These are phyloP conservation scores for Viola odorata DNA, from an alignment of 345 rosid genomes.

Conservation along the genomic window DNA sequence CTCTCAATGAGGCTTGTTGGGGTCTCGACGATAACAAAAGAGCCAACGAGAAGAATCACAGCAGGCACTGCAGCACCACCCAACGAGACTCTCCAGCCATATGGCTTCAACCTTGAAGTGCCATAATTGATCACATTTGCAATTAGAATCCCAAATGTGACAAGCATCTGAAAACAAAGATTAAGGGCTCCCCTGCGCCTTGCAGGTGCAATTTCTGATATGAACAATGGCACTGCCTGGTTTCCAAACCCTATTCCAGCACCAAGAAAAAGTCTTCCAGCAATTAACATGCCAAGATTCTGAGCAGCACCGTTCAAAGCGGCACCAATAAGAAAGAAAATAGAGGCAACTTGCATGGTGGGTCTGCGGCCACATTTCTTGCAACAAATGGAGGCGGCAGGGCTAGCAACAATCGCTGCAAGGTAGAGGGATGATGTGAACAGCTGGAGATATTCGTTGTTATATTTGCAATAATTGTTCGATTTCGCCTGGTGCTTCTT, in stretches of 20 bases:
- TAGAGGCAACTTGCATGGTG: constrained; percentile 65
- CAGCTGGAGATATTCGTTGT: constrained; percentile 51
- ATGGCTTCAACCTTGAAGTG: constrained; percentile 18
- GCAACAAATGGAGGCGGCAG: constrained; percentile 43
- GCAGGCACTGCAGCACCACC: constrained; percentile 67
- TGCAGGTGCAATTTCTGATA: constrained; percentile 31
- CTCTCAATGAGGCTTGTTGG: constrained; percentile 61
- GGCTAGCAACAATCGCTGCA: constrained; percentile 63
- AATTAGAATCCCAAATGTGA: constrained; percentile 20
- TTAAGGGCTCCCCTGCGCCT: constrained; percentile 27
- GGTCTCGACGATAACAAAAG: constrained; percentile 54
- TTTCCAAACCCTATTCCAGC: constrained; percentile 27
- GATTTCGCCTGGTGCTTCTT: constrained; percentile 49
- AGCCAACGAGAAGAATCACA: constrained; percentile 45
- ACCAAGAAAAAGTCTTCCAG: constrained; percentile 18
- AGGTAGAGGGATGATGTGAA: constrained; percentile 35
- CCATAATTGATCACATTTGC: constrained; percentile 23
- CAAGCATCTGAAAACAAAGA: constrained; percentile 25
- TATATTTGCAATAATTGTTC: constrained; percentile 74
- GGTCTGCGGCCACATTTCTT: constrained; percentile 56
- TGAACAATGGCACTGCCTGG: constrained; percentile 33
- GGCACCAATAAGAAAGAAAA: constrained; percentile 59
- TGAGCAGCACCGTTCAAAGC: constrained; percentile 14
- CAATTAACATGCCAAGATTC: constrained; percentile 22
- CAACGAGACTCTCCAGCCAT: constrained; percentile 65